These are phyloP conservation scores for Neoboletus magnificus DNA, from an alignment of 768 basidiomycete species.

Conservation along the genomic window DNA sequence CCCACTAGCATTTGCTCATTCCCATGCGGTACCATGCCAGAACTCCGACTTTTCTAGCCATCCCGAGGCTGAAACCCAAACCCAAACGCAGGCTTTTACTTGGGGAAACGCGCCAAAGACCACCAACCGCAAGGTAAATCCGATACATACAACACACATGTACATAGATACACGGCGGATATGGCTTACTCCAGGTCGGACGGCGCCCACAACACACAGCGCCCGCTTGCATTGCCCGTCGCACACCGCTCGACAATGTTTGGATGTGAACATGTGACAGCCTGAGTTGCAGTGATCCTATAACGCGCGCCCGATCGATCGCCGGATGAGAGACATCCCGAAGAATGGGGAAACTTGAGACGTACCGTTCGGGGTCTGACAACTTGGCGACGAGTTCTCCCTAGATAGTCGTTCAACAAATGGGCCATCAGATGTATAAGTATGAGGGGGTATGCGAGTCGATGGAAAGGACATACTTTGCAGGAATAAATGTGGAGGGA, in stretches of 20 bases:
- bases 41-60: too few species aligned
- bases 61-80: too few species aligned
- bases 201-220: constrained; percentile 79
- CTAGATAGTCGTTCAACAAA: constrained; percentile 30
- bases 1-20: too few species aligned
- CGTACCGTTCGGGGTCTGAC: constrained; percentile 54
- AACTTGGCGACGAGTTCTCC: constrained; percentile 69
- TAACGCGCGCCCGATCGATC: not conserved
- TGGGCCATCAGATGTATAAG: not conserved
- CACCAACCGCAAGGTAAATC: not conserved
- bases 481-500: constrained; percentile 70
- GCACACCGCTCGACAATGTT: constrained; percentile 68
- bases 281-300: constrained; percentile 80
- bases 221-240: constrained; percentile 75
- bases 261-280: constrained; percentile 89
- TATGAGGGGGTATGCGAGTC: too few species aligned
- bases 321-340: not conserved
- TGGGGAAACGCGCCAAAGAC: not conserved
- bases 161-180: not conserved
- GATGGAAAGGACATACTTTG: constrained; percentile 43
- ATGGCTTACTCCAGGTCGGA: constrained; percentile 14
- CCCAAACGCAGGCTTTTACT: too few species aligned
- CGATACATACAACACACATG: not conserved
- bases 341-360: not conserved
- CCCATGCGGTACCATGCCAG: too few species aligned